These are phyloP conservation scores for Vigna mungo DNA, from an alignment of 306 rosid genomes.

Conservation along the genomic window DNA sequence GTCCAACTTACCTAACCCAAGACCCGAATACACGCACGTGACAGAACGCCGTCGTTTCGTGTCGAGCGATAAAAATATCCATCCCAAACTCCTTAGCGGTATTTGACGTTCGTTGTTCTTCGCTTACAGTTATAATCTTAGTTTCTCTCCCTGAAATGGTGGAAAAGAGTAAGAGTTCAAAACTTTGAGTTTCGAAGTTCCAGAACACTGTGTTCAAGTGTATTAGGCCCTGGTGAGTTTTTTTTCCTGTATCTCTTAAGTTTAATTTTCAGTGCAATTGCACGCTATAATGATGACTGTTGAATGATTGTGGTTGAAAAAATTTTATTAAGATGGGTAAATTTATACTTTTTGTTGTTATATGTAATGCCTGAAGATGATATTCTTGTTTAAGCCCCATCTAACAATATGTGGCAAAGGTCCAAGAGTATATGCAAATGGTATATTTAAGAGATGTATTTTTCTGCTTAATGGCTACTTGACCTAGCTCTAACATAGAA, in stretches of 20 bases:
- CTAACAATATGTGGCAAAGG: neutral
- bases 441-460: neutral
- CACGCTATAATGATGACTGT: neutral
- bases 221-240: neutral
- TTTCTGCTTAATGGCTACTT: neutral
- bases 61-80: neutral
- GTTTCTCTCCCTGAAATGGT: neutral
- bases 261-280: neutral
- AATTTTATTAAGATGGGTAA: neutral
- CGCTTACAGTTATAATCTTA: neutral
- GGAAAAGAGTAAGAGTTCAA: neutral
- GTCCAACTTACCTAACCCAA: too few relatives aligned
- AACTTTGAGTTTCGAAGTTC: neutral
- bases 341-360: neutral
- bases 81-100: neutral
- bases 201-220: neutral
- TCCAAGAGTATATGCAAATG: neutral
- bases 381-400: neutral
- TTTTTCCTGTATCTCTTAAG: too few relatives aligned
- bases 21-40: neutral
- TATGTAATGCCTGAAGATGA: neutral
- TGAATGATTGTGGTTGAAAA: neutral
- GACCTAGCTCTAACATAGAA: neutral
- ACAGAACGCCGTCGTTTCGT: constrained; percentile 1
- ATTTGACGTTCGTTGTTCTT: neutral